A percentile compares a stretch with the other conserved stretches of the same genome.
These are phyloP conservation scores for Chlorella sorokiniana DNA, from an alignment of 139 green algal genomes.

Conservation along the genomic window DNA sequence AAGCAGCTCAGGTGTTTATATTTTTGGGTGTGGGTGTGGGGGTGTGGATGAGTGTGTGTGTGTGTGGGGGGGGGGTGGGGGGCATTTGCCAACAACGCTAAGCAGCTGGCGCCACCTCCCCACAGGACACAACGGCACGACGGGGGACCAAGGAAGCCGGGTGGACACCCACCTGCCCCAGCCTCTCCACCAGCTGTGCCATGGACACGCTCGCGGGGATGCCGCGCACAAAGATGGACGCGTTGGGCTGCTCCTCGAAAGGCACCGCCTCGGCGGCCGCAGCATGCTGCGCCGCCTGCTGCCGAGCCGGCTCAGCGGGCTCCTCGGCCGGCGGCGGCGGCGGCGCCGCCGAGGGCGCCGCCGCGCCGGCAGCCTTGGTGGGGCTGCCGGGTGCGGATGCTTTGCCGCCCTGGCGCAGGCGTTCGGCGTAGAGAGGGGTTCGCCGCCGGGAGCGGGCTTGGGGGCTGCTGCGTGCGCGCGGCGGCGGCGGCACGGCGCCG, in stretches of 20 bases:
- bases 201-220: constrained; percentile 38
- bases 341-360: neutral
- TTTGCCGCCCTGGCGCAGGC: constrained; percentile 28
- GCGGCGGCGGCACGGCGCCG: neutral
- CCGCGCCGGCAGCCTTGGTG: neutral
- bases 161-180: constrained; percentile 35
- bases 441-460: neutral
- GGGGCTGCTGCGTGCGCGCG: constrained; percentile 17
- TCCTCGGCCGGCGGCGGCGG: neutral
- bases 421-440: constrained; percentile 44
- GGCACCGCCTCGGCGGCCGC: neutral
- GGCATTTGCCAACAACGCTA: no score
- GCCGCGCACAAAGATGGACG: constrained; percentile 36
- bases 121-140: no score
- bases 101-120: no score
- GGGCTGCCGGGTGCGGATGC: neutral
- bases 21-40: no score
- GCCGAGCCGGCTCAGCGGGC: neutral
- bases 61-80: no score
- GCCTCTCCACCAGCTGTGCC: constrained; percentile 42
- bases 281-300: neutral
- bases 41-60: no score
- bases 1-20: neutral
- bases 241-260: constrained; percentile 3
- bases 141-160: no score